Percentiles rank a stretch among this genome's conserved stretches.
Evolutionary conservation across 2,329 filamentous ascomycete genomes (phyloP).

Genomic region (Aspergillus melleus): DNA sequence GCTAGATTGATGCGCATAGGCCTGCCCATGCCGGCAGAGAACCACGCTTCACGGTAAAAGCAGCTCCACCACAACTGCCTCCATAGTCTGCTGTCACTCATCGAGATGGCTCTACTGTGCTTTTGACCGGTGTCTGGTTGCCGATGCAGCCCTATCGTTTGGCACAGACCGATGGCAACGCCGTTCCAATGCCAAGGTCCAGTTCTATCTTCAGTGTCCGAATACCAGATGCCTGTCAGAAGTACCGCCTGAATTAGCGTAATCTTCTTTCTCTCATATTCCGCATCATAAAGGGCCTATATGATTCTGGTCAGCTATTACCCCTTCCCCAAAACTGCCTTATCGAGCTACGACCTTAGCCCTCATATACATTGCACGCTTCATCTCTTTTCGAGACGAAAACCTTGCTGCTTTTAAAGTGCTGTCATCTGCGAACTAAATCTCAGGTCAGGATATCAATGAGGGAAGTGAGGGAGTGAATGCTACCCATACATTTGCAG

Average conservation of each 20-base stretch:
- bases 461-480: neutral
- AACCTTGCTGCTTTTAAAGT: conserved; percentile 5
- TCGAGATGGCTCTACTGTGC: neutral
- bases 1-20: neutral
- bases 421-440: conserved; percentile 8
- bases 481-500: conserved; percentile 6
- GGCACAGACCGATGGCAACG: conserved; percentile 8
- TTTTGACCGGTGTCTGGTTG: neutral
- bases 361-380: conserved; percentile 10
- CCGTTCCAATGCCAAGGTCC: conserved; percentile 15
- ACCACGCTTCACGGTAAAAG: neutral
- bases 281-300: conserved; percentile 15
- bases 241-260: conserved; percentile 12
- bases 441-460: neutral
- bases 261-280: conserved; percentile 8
- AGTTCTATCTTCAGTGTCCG: conserved; percentile 12
- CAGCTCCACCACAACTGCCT: neutral
- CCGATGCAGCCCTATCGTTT: conserved; percentile 11
- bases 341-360: conserved; percentile 11
- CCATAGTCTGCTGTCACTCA: neutral
- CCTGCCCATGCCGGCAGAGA: neutral
- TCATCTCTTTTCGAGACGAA: conserved; percentile 10
- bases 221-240: conserved; percentile 14
- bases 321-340: neutral
- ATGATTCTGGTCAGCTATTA: neutral